These are phyloP conservation scores for Herpetospermum pedunculosum DNA, from an alignment of 306 rosid species.

Conservation along the genomic window DNA sequence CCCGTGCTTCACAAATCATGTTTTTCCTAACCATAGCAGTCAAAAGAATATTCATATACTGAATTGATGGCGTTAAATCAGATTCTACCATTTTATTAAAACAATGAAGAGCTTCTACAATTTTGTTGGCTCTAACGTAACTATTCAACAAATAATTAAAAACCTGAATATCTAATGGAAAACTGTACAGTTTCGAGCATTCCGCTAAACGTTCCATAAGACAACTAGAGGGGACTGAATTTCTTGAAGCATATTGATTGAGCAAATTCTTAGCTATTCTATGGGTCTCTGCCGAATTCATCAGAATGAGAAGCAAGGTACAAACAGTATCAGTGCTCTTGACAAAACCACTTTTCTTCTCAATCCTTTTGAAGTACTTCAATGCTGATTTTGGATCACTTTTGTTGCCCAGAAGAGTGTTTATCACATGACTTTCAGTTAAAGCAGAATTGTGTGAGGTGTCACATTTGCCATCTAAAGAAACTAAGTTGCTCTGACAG, in stretches of 20 bases:
- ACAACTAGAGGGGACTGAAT: constrained; percentile 23
- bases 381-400: constrained; percentile 37
- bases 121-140: constrained; percentile 43
- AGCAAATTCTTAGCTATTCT: constrained; percentile 21
- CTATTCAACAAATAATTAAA: constrained; percentile 42
- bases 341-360: constrained; percentile 23
- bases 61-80: constrained; percentile 29
- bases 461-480: neutral
- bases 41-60: constrained; percentile 37
- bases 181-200: constrained; percentile 27
- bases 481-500: neutral
- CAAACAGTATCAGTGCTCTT: constrained; percentile 30
- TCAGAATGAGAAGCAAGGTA: constrained; percentile 45
- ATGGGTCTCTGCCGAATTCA: constrained; percentile 12
- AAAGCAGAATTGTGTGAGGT: neutral
- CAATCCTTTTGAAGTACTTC: constrained; percentile 24
- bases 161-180: constrained; percentile 28
- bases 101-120: constrained; percentile 41
- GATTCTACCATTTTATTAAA: constrained; percentile 33
- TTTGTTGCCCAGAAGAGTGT: constrained; percentile 31
- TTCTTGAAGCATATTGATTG: constrained; percentile 19
- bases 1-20: constrained; percentile 24
- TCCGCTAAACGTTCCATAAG: constrained; percentile 29
- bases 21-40: constrained; percentile 39
- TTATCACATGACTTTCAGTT: constrained; percentile 18